Evolutionary conservation across 2,329 filamentous ascomycete species (phyloP).

Genomic region (Diaporthe ampelina): DNA sequence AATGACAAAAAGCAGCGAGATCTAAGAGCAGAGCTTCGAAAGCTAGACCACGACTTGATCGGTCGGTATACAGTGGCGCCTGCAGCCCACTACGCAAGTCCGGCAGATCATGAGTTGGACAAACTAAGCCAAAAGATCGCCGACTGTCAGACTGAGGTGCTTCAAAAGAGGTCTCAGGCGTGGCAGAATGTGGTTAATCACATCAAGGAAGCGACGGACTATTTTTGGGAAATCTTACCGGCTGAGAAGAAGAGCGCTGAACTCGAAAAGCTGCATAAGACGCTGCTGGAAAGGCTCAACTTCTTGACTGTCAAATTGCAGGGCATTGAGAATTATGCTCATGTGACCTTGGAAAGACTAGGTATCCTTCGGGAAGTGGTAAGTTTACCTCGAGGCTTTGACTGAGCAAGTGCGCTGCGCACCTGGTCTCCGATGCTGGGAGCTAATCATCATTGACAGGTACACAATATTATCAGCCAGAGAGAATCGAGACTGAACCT

Average conservation of each 20-base stretch:
- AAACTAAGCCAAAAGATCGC: conserved; percentile 49
- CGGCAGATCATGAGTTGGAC: conserved; percentile 47
- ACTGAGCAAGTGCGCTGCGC: neutral
- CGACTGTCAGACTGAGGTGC: conserved; percentile 49
- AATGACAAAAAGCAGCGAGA: conserved; percentile 50
- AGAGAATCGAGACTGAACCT: conserved; percentile 53
- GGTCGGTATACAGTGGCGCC: conserved; percentile 47
- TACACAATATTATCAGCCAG: conserved; percentile 53
- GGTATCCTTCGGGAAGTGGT: conserved; percentile 52
- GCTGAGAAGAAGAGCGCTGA: conserved; percentile 13
- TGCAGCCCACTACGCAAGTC: conserved; percentile 41
- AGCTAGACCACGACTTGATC: conserved; percentile 48
- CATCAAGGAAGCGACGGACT: conserved; percentile 43
- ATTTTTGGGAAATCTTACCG: conserved; percentile 41
- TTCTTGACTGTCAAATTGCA: conserved; percentile 52
- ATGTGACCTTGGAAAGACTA: conserved; percentile 52
- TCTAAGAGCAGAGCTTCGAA: conserved; percentile 48
- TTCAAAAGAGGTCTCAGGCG: conserved; percentile 52
- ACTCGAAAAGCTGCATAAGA: conserved; percentile 47
- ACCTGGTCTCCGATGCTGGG: neutral
- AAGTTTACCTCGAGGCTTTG: conserved; percentile 33
- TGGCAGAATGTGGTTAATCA: conserved; percentile 48
- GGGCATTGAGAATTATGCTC: conserved; percentile 53
- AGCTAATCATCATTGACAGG: conserved; percentile 41
- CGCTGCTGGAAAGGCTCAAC: conserved; percentile 48